Percentiles rank a stretch among this genome's conserved stretches.
phyloP scores from a whole-genome alignment of 768 basidiomycete genomes.

The Amanita rimosa region DNA sequence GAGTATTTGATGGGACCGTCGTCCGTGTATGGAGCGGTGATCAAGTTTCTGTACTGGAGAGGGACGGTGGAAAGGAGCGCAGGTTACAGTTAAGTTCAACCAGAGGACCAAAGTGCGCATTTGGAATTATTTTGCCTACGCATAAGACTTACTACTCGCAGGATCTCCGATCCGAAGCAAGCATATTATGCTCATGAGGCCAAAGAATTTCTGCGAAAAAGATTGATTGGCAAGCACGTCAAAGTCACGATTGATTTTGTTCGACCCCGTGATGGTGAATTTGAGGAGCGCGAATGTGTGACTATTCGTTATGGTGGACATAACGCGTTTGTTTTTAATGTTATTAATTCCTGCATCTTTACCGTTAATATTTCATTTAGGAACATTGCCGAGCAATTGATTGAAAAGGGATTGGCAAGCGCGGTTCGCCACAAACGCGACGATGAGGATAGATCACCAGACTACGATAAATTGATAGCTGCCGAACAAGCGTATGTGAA shows the following conservation, averaged over 20 bases:
- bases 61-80: constrained; percentile 63
- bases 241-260: constrained; percentile 82
- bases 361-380: constrained; percentile 15
- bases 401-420: constrained; percentile 87
- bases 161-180: constrained; percentile 78
- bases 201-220: constrained; percentile 85
- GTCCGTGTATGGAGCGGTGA: constrained; percentile 88
- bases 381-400: constrained; percentile 85
- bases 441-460: constrained; percentile 92
- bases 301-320: constrained; percentile 80
- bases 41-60: constrained; percentile 73
- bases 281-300: constrained; percentile 85
- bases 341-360: background rate
- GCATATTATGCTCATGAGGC: constrained; percentile 87
- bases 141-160: constrained; percentile 15
- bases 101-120: constrained; percentile 62
- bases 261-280: constrained; percentile 87
- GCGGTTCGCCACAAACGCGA: constrained; percentile 89
- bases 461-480: constrained; percentile 91
- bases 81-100: constrained; percentile 84
- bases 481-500: constrained; percentile 79
- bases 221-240: constrained; percentile 82
- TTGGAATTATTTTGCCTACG: background rate
- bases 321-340: constrained; percentile 49
- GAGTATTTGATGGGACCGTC: constrained; percentile 73